Percentiles rank a stretch among this genome's conserved stretches.
Evolutionary conservation across 2,329 filamentous ascomycete genomes (phyloP).

Genomic region (Arthrobotrys megalospora): DNA sequence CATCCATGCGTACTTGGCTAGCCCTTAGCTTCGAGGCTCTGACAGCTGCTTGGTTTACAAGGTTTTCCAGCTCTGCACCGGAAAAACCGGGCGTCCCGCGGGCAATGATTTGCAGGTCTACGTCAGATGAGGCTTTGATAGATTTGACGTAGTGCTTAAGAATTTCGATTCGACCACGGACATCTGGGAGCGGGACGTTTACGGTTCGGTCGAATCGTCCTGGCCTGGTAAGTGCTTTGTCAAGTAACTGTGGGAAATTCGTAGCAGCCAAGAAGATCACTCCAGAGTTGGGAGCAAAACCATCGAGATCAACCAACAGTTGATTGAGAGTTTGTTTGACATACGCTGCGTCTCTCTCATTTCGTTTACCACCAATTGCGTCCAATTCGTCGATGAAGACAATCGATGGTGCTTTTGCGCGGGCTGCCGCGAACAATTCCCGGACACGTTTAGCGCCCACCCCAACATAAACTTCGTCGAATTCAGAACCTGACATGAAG

Average conservation of each 20-base stretch:
- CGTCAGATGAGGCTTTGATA: constrained; percentile 83
- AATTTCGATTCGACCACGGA: constrained; percentile 92
- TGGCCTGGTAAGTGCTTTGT: constrained; percentile 93
- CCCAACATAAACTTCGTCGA: constrained; percentile 98
- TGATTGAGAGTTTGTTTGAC: constrained; percentile 98
- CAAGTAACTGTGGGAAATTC: constrained; percentile 93
- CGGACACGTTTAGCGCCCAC: constrained; percentile 96
- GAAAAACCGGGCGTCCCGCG: constrained; percentile 92
- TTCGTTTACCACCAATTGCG: constrained; percentile 93
- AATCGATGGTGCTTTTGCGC: constrained; percentile 88
- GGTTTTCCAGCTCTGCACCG: constrained; percentile 94
- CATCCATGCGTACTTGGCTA: constrained; percentile 79
- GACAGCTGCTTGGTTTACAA: constrained; percentile 95
- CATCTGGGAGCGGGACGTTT: constrained; percentile 88
- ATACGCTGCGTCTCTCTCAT: constrained; percentile 92
- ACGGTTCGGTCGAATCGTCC: constrained; percentile 97
- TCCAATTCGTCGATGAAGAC: constrained; percentile 96
- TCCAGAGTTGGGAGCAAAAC: constrained; percentile 93
- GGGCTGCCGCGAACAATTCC: constrained; percentile 88
- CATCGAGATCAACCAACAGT: constrained; percentile 94
- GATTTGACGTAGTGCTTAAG: constrained; percentile 94
- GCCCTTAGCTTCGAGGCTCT: constrained; percentile 91
- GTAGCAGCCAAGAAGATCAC: constrained; percentile 97
- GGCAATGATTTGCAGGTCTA: constrained; percentile 87
- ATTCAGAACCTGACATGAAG: constrained; percentile 99